Conservation (phyloP, 2,329 filamentous ascomycete genomes). For the Diaporthe citri region DNA sequence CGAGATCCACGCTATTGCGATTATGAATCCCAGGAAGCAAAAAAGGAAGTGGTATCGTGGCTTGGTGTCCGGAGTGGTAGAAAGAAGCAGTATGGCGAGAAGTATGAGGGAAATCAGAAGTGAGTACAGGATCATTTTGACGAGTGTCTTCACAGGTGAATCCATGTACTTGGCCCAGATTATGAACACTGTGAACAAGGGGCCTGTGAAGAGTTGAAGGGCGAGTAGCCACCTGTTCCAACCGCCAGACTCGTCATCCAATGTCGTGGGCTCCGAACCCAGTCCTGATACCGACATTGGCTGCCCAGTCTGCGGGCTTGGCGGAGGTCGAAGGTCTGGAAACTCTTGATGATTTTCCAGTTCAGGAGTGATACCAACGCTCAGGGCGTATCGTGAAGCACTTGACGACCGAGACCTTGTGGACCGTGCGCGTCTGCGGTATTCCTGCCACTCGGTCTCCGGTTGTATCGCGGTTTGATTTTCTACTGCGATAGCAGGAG, state of each 20-base stretch:
- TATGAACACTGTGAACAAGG: constrained; percentile 83
- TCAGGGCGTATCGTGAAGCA: constrained; percentile 32
- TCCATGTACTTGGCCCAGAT: constrained; percentile 77
- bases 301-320: constrained; percentile 40
- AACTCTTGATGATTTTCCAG: constrained; percentile 35
- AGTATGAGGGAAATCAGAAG: constrained; percentile 77
- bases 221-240: constrained; percentile 95
- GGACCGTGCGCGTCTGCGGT: constrained; percentile 62
- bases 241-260: constrained; percentile 59
- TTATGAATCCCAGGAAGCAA: constrained; percentile 90
- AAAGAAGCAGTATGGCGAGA: constrained; percentile 74
- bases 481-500: constrained; percentile 53
- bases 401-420: constrained; percentile 44
- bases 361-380: constrained; percentile 18
- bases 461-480: constrained; percentile 49
- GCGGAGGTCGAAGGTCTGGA: constrained; percentile 19
- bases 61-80: constrained; percentile 75
- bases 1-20: constrained; percentile 95
- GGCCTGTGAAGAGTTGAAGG: constrained; percentile 87
- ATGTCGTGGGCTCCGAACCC: constrained; percentile 37
- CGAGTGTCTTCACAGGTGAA: constrained; percentile 63
- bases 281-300: constrained; percentile 19
- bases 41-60: constrained; percentile 82
- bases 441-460: constrained; percentile 72
- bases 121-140: constrained; percentile 71